Evolutionary conservation across 352 stramenopile species (phyloP).

Genomic region (Globisporangium nodosum): DNA sequence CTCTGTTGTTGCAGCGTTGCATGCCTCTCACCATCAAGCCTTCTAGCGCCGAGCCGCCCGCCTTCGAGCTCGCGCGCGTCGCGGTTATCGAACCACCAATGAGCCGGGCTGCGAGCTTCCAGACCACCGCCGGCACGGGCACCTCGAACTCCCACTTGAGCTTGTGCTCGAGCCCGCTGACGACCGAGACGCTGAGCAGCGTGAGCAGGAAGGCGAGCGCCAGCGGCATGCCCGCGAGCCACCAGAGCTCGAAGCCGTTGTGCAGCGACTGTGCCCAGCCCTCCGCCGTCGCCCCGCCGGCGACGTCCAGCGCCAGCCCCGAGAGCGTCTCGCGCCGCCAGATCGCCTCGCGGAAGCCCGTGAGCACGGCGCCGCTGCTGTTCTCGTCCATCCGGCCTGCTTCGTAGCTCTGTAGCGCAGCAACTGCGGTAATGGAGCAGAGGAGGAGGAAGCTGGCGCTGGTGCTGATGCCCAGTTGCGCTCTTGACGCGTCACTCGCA

Average conservation of each 20-base stretch:
- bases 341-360: conserved; percentile 34
- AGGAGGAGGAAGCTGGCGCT: too few species aligned
- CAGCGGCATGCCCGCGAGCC: conserved; percentile 76
- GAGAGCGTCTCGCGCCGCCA: conserved; percentile 54
- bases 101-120: conserved; percentile 12
- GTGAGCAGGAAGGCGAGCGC: conserved; percentile 65
- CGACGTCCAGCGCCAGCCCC: conserved; percentile 24
- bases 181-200: conserved; percentile 68
- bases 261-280: conserved; percentile 52
- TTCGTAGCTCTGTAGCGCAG: background rate
- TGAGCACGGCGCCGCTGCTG: conserved; percentile 38
- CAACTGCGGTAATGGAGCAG: background rate
- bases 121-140: conserved; percentile 13
- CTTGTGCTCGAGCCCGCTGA: conserved; percentile 45
- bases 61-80: background rate
- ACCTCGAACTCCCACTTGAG: conserved; percentile 22
- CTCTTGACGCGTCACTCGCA: conserved; percentile 2
- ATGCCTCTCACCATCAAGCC: conserved; percentile 21
- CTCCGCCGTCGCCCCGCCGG: conserved; percentile 5
- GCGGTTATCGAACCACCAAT: background rate
- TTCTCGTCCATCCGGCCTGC: conserved; percentile 55
- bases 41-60: conserved; percentile 4
- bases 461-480: background rate
- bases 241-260: conserved; percentile 86
- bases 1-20: background rate